phyloP scores from a whole-genome alignment of 108 stramenopile species.

The Nitzschia palea region DNA sequence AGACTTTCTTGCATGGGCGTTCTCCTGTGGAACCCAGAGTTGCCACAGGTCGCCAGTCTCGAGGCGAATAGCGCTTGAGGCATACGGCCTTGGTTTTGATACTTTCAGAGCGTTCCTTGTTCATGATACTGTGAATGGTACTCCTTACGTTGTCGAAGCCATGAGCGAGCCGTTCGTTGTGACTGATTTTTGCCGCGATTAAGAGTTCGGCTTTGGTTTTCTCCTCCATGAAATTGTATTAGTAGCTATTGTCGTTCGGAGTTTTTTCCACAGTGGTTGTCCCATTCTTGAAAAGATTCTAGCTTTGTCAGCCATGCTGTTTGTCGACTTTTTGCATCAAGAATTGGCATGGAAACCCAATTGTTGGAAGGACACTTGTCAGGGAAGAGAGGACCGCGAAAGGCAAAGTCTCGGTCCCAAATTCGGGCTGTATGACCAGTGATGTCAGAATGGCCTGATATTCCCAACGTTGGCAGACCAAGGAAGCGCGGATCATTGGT shows the following conservation, averaged over 20 bases:
- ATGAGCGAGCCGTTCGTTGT: constrained; percentile 11
- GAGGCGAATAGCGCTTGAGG: constrained; percentile 6
- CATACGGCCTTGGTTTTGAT: background rate
- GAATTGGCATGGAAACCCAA: constrained; percentile 59
- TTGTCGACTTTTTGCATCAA: constrained; percentile 16
- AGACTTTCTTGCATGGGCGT: constrained; percentile 19
- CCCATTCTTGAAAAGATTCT: constrained; percentile 21
- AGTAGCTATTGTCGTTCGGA: background rate
- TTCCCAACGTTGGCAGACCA: constrained; percentile 31
- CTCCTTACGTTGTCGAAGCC: background rate
- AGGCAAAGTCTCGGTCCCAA: constrained; percentile 63
- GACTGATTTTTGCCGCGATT: background rate
- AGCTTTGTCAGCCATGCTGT: constrained; percentile 9
- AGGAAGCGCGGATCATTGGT: constrained; percentile 15
- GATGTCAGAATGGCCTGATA: constrained; percentile 24
- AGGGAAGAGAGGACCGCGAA: constrained; percentile 33
- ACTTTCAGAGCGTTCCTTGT: background rate
- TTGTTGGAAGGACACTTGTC: constrained; percentile 45
- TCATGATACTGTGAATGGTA: background rate
- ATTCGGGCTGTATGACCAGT: constrained; percentile 47
- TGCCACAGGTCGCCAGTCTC: constrained; percentile 15
- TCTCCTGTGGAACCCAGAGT: constrained; percentile 11
- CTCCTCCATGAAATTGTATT: background rate
- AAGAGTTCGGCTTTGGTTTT: no score
- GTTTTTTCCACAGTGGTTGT: constrained; percentile 17